Percentiles rank a stretch among this genome's conserved stretches.
Conservation (phyloP, 2,329 filamentous ascomycete species). For the Penicillium sp. region DNA sequence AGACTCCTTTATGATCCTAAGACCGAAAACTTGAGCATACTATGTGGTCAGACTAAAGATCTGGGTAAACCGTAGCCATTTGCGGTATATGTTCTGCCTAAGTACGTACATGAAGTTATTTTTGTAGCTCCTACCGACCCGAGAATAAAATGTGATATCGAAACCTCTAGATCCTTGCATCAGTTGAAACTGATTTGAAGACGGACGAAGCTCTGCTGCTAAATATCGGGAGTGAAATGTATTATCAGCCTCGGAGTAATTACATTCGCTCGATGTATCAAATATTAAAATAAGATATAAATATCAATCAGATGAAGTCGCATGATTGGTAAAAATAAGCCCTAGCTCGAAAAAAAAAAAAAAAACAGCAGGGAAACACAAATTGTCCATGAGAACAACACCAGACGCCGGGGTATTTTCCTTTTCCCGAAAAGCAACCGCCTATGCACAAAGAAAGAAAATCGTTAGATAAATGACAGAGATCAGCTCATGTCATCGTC, state of each 20-base stretch:
- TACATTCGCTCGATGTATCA: not conserved
- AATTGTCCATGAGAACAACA: conserved; percentile 4
- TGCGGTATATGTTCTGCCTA: not conserved
- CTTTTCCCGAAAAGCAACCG: conserved; percentile 8
- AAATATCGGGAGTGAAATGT: not conserved
- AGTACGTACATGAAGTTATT: not conserved
- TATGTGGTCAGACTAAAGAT: not conserved
- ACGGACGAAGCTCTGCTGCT: not conserved
- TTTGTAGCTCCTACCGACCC: not conserved
- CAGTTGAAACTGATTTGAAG: not conserved
- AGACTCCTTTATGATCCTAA: not conserved
- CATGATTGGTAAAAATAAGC: not conserved
- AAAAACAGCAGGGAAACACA: not conserved
- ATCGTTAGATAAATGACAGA: not conserved
- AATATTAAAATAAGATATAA: not conserved
- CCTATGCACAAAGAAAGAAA: conserved; percentile 10
- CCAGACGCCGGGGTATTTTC: conserved; percentile 12
- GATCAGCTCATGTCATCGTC: conserved; percentile 10
- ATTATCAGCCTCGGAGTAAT: not conserved
- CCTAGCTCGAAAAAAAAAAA: not conserved
- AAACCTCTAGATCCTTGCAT: not conserved
- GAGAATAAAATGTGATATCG: not conserved
- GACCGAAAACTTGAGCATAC: not conserved
- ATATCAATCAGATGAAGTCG: not conserved
- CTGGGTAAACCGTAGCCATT: not conserved